These are phyloP conservation scores for Ustilago cynodontis DNA, from an alignment of 1,284 basidiomycete species.

Conservation along the genomic window DNA sequence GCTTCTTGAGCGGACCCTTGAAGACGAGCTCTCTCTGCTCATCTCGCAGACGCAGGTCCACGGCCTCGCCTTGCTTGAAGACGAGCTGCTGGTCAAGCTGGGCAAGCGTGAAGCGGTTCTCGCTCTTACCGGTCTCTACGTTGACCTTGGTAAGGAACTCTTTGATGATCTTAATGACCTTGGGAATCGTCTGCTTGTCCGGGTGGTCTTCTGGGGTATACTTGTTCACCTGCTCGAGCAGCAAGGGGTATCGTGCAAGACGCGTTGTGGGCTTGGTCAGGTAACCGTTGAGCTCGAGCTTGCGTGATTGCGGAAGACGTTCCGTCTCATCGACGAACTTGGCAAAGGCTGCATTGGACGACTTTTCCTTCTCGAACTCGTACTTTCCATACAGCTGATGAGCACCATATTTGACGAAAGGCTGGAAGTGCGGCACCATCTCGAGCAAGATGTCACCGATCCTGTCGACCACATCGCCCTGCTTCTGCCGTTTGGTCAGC, in stretches of 20 bases:
- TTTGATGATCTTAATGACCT: constrained; percentile 83
- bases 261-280: constrained; percentile 96
- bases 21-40: constrained; percentile 91
- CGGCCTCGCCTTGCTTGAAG: constrained; percentile 85
- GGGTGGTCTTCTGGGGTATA: constrained; percentile 90
- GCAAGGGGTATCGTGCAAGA: constrained; percentile 91
- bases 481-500: constrained; percentile 95
- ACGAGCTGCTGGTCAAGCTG: constrained; percentile 89
- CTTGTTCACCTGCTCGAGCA: constrained; percentile 92
- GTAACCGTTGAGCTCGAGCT: constrained; percentile 97
- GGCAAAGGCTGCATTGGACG: constrained; percentile 90
- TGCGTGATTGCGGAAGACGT: constrained; percentile 91
- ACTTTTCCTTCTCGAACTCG: constrained; percentile 99
- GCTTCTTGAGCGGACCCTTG: constrained; percentile 92
- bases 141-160: constrained; percentile 91
- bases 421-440: constrained; percentile 86
- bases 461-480: constrained; percentile 88
- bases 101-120: constrained; percentile 91
- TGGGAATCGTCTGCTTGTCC: constrained; percentile 83
- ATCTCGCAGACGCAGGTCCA: constrained; percentile 86
- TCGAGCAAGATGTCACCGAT: constrained; percentile 94
- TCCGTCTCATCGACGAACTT: constrained; percentile 95
- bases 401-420: constrained; percentile 92
- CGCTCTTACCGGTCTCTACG: constrained; percentile 88
- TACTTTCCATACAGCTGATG: constrained; percentile 99